phyloP scores from a whole-genome alignment of 768 basidiomycete genomes.

The Trametes maxima region DNA sequence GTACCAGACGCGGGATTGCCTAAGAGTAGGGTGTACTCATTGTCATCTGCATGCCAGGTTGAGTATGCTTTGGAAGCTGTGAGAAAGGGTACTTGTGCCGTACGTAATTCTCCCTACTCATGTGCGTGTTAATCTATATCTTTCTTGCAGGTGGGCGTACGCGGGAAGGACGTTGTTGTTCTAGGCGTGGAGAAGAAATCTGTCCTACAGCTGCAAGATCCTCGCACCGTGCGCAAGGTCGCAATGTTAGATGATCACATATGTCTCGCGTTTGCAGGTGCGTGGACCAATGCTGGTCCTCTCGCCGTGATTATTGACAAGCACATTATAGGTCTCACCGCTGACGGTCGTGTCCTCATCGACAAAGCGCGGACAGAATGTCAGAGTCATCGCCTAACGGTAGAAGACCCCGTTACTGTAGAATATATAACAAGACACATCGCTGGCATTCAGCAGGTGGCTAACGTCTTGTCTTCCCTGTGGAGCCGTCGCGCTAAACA shows the following conservation, averaged over 20 bases:
- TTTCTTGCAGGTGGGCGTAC: slow-evolving; percentile 80
- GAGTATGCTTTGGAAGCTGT: slow-evolving; percentile 99
- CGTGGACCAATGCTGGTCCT: slow-evolving; percentile 25
- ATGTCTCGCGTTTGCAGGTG: slow-evolving; percentile 96
- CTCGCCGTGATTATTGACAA: neutral
- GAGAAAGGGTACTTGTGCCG: slow-evolving; percentile 95
- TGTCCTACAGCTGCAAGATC: slow-evolving; percentile 95
- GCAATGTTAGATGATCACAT: slow-evolving; percentile 98
- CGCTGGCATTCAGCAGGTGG: slow-evolving; percentile 97
- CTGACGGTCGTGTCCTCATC: slow-evolving; percentile 95
- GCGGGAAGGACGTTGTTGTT: slow-evolving; percentile 93
- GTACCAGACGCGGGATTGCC: slow-evolving; percentile 12
- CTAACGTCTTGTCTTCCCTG: slow-evolving; percentile 16
- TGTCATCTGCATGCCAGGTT: slow-evolving; percentile 57
- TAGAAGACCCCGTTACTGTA: slow-evolving; percentile 97
- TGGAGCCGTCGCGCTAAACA: neutral
- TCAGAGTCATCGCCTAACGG: slow-evolving; percentile 94
- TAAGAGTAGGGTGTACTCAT: neutral
- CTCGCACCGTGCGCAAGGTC: slow-evolving; percentile 95
- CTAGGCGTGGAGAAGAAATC: slow-evolving; percentile 99
- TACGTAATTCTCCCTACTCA: slow-evolving; percentile 40
- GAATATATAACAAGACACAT: slow-evolving; percentile 99
- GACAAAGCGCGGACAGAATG: slow-evolving; percentile 98
- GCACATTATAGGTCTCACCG: slow-evolving; percentile 75
- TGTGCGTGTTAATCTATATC: slow-evolving; percentile 13